Evolutionary conservation across 441 rosid species (phyloP), one percentile per base, ranked within the genome.

Genomic region (Daphne laureola): DNA sequence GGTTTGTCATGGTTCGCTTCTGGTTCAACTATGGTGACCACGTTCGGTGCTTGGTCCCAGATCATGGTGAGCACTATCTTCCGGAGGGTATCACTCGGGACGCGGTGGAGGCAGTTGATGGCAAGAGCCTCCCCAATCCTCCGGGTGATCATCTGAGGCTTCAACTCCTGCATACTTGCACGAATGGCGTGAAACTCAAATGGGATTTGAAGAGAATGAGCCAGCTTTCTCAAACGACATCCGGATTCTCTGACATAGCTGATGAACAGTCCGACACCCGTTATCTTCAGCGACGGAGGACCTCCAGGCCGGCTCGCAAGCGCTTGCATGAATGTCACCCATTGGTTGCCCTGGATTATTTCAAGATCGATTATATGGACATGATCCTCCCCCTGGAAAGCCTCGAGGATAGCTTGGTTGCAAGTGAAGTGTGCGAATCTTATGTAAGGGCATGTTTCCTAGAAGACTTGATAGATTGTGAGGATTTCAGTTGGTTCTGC

Each of bases 251-350:
- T 66, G 0, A 74, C 71, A 8, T 59, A 35, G 9, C 76, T 79
- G 1, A 72, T 54, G 9, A 64, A 25, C 2, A 78, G 25, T 17
- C 82, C 80, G 0, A 83, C 76, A 17, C 90, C 86, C 0, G 86
- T 83, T 52, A 83, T 76, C 45, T 82, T 60, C 16, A 83, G 78
- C 59, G 76, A 80, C 0, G 79, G 86, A 63, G 90, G 70, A 3
- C 86, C 84, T 0, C 70, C 75, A 0, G 84, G 79, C 56, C 84
- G 61, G 14, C 79, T 78, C 5, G 82, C 86, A 4, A 83, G 64
- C 51, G 86, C 86, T 67, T 78, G 86, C 90, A 80, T 83, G 75
- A 83, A 72, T 41, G 86, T 83, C 5, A 82, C 82, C 90, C 82
- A 80, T 42, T 83, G 86, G 68, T 80, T 80, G 12, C 90, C 86